Evolutionary conservation across 176 grass and related monocot genomes (phyloP), one percentile per base, ranked within the genome.

Genomic region (Thalia dealbata): DNA sequence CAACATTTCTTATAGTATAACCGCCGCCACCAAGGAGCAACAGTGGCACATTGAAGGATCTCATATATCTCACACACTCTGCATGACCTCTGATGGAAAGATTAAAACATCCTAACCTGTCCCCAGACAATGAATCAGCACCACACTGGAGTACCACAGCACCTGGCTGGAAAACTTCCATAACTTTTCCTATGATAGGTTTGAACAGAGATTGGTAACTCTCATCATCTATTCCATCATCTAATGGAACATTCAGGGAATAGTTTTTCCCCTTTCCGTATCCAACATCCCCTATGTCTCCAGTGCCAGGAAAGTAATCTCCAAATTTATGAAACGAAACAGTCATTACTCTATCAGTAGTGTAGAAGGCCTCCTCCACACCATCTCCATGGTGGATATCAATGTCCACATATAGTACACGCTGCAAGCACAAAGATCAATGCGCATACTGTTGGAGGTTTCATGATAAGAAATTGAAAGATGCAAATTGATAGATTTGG

Each of bases 361-460:
- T 97, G 76, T 97, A 97, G 71, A 97, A 97, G 10, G 95, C 95
- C 71, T 92, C 95, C 69, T 97, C 95, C 24, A 97, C 95, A 5
- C 95, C 95, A 52, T 97, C 95, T 60, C 95, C 95, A 32, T 97
- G 95, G 75, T 97, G 95, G 38, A 97, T 92, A 52, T 97, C 95
- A 41, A 97, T 92, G 62, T 97, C 95, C 0, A 97, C 81, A 76
- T 97, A 97, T 10, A 97, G 78, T 71, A 97, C 95, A 45, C 95
- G 95, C 95, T 97, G 79, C 21, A 22, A 77, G 18, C 14, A 76
- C 32, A 73, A 70, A 45, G 29, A 44, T n/a, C 62, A 65, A 65
- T 23, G 19, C 22, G 18, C 65, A 68, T 21, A 14, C 65, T 22
- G 23, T 43, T 68, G 44, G 48, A 75, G 19, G 52, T 70, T 64